Evolutionary conservation across 345 rosid species (phyloP), one percentile per base, ranked within the genome.

Genomic region (Triadica sebifera): DNA sequence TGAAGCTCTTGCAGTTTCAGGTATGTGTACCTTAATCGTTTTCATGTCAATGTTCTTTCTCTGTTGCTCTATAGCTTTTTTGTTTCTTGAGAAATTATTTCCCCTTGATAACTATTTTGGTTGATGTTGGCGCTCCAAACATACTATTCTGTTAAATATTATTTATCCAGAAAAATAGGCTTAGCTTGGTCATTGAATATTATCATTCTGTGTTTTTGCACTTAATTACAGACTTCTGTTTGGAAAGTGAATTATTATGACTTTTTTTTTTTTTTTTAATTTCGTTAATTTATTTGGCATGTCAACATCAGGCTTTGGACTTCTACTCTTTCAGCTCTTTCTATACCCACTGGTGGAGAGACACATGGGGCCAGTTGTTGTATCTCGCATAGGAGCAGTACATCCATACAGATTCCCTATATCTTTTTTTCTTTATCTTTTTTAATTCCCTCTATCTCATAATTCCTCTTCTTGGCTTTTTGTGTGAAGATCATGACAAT

Each of bases 1-100:
- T 75, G 87, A 79, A 77, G 88, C 80, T 73, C 89, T 86, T 49
- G 87, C 89, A 19, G 45, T 86, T 51, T 86, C 87, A 70, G 89
- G 89, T 87, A 20, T 78, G 73, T 63, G 16, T 47, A 53, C 52
- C 43, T 9, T 8, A 49, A 13, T 37, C 57, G 61, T 15, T 47
- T 58, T 45, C 68, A 34, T 38, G 12, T 73, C 5, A 51, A 41
- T 24, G 63, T 65, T 47, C 60, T 4, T 24, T 2, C 13, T 64
- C 47, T 16, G 8, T 37, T 11, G 39, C 29, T 16, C 51, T 11
- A 0, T 65, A 65, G 29, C 37, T 12, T 13, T 43, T 65, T 10
- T n/a, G 47, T 43, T 65, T 20, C 51, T 61, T 0, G 25, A 53
- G 5, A 8, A 41, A 9, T 39, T 47, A 29, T 46, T 57, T 64